phyloP scores from a whole-genome alignment of 441 rosid genomes.

The Mallotus repandus region DNA sequence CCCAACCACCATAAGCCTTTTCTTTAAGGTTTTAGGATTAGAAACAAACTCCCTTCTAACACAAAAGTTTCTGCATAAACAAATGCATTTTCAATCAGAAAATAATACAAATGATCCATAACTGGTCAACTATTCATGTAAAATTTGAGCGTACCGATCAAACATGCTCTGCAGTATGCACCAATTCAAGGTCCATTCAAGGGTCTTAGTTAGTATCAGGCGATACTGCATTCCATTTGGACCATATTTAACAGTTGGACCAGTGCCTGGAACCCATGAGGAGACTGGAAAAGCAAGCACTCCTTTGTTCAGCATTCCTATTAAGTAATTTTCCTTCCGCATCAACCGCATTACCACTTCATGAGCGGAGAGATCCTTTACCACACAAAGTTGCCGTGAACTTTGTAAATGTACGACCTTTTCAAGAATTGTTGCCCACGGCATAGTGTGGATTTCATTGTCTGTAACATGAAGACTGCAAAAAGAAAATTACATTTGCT shows the following conservation, averaged over 20 bases:
- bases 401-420: slow-evolving; percentile 84
- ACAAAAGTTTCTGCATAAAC: slow-evolving; percentile 76
- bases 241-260: slow-evolving; percentile 64
- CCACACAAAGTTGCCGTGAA: slow-evolving; percentile 82
- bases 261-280: slow-evolving; percentile 92
- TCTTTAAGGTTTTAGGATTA: slow-evolving; percentile 75
- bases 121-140: slow-evolving; percentile 4
- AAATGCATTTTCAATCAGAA: slow-evolving; percentile 23
- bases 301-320: slow-evolving; percentile 98
- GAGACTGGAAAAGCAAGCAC: slow-evolving; percentile 86
- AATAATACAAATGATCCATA: slow-evolving; percentile 6
- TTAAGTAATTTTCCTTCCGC: slow-evolving; percentile 98
- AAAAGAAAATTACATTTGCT: slow-evolving; percentile 27
- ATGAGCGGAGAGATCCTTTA: slow-evolving; percentile 95
- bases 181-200: slow-evolving; percentile 99
- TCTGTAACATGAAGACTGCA: slow-evolving; percentile 95
- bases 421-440: slow-evolving; percentile 93
- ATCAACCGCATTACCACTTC: slow-evolving; percentile 91
- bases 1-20: slow-evolving; percentile 88
- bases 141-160: slow-evolving; percentile 63
- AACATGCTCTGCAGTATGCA: slow-evolving; percentile 99
- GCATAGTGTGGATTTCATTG: slow-evolving; percentile 89
- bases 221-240: slow-evolving; percentile 52
- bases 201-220: slow-evolving; percentile 82
- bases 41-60: slow-evolving; percentile 84